Evolutionary conservation across 805 yeast genomes (phyloP).

Genomic region (Zygotorulaspora chibaensis): DNA sequence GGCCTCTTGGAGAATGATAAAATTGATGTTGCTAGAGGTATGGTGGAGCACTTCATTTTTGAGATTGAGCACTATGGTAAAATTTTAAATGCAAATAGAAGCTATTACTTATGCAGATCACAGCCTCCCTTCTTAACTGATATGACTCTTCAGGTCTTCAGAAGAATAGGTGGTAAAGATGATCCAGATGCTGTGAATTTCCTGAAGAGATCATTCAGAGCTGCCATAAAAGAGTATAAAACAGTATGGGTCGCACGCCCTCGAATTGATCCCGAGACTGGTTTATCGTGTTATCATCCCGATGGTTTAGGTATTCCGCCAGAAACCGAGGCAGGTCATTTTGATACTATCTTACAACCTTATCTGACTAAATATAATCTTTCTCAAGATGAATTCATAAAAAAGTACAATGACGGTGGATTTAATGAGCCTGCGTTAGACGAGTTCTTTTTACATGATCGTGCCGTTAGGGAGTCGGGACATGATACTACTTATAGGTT

Average conservation of each 20-base stretch:
- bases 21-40: constrained; percentile 72
- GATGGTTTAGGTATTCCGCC: constrained; percentile 93
- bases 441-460: constrained; percentile 82
- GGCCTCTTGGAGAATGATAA: constrained; percentile 70
- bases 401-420: constrained; percentile 60
- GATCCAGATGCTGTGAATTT: constrained; percentile 54
- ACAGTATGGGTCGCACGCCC: constrained; percentile 77
- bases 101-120: constrained; percentile 84
- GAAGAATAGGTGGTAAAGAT: constrained; percentile 49
- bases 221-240: constrained; percentile 83
- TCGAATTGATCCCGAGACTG: constrained; percentile 66
- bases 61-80: constrained; percentile 90
- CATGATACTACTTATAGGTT: constrained; percentile 91
- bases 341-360: constrained; percentile 63
- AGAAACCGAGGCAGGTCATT: constrained; percentile 90
- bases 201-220: constrained; percentile 56
- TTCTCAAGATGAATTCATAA: constrained; percentile 58
- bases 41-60: constrained; percentile 88
- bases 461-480: constrained; percentile 94
- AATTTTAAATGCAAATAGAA: constrained; percentile 88
- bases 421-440: constrained; percentile 79
- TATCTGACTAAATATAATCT: constrained; percentile 60
- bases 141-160: constrained; percentile 70
- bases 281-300: constrained; percentile 86
- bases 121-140: constrained; percentile 97